A percentile compares a stretch with the other conserved stretches of the same genome.
These are phyloP conservation scores for Colletotrichum lupini DNA, from an alignment of 2,329 filamentous ascomycete genomes.

Conservation along the genomic window DNA sequence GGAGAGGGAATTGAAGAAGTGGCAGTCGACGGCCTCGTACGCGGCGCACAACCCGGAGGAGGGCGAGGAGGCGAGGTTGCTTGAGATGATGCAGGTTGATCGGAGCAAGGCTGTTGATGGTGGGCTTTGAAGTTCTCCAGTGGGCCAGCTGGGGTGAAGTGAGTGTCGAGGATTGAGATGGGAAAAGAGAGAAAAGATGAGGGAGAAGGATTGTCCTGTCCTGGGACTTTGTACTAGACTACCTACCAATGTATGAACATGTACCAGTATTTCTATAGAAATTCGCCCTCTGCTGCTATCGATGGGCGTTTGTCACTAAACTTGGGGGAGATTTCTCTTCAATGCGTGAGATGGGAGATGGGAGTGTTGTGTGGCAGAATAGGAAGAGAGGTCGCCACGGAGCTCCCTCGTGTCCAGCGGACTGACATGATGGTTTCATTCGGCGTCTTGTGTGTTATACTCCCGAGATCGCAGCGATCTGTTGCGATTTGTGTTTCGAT, in stretches of 20 bases:
- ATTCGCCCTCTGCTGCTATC: not conserved
- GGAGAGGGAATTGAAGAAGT: constrained; percentile 46
- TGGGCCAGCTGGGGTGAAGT: too few species aligned
- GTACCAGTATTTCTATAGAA: constrained; percentile 11
- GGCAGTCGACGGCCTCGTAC: constrained; percentile 41
- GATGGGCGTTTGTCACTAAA: not conserved
- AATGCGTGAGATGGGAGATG: too few species aligned
- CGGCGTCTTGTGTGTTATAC: too few species aligned
- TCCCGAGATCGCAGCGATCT: too few species aligned
- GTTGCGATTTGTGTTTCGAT: too few species aligned
- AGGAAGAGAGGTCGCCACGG: too few species aligned
- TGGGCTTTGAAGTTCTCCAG: not conserved
- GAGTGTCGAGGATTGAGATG: not conserved
- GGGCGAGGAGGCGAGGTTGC: constrained; percentile 48
- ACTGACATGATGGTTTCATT: too few species aligned
- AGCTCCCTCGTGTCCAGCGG: too few species aligned
- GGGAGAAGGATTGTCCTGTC: not conserved
- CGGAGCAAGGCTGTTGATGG: constrained; percentile 9
- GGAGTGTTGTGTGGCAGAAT: too few species aligned
- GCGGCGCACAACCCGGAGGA: constrained; percentile 35
- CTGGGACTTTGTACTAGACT: constrained; percentile 8
- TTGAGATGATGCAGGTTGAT: constrained; percentile 41
- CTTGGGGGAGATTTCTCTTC: too few species aligned
- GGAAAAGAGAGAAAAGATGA: not conserved
- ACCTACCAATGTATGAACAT: constrained; percentile 11